phyloP scores from a whole-genome alignment of 2,329 filamentous ascomycete species.

The Podosphaera fusca region DNA sequence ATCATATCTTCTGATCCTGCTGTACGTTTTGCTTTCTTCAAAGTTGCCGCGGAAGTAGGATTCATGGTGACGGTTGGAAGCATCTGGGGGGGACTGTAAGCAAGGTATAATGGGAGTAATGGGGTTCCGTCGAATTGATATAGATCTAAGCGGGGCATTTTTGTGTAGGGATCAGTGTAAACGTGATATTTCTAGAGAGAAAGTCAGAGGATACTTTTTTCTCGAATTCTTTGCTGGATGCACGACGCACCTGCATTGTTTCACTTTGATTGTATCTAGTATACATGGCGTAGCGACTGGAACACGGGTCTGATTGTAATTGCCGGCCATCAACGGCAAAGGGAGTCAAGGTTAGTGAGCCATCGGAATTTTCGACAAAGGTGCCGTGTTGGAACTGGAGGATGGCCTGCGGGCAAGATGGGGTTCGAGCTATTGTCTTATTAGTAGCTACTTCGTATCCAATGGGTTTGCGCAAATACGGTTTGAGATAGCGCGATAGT shows the following conservation, averaged over 20 bases:
- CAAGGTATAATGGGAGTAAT: slow-evolving; percentile 44
- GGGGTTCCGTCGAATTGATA: slow-evolving; percentile 39
- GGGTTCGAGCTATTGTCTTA: slow-evolving; percentile 25
- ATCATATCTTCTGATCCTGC: slow-evolving; percentile 14
- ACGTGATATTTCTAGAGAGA: slow-evolving; percentile 17
- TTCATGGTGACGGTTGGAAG: slow-evolving; percentile 45
- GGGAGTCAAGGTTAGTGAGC: slow-evolving; percentile 34
- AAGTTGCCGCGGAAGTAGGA: slow-evolving; percentile 20
- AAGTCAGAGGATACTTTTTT: too few species aligned
- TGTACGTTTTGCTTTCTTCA: slow-evolving; percentile 18
- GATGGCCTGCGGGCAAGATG: slow-evolving; percentile 37
- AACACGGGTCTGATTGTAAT: slow-evolving; percentile 40
- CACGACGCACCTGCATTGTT: slow-evolving; percentile 28
- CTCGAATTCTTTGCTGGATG: background rate
- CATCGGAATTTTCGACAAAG: slow-evolving; percentile 31
- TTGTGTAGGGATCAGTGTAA: slow-evolving; percentile 34
- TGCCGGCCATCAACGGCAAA: slow-evolving; percentile 45
- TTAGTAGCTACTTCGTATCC: slow-evolving; percentile 3
- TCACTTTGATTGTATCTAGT: slow-evolving; percentile 45
- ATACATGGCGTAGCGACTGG: slow-evolving; percentile 27
- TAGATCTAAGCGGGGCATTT: slow-evolving; percentile 38
- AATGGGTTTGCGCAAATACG: slow-evolving; percentile 23
- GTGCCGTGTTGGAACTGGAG: slow-evolving; percentile 55
- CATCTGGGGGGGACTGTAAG: slow-evolving; percentile 40
- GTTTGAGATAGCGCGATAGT: slow-evolving; percentile 46